Conservation (phyloP, 495 filamentous ascomycete genomes). For the Hypoxylon subgilvum region DNA sequence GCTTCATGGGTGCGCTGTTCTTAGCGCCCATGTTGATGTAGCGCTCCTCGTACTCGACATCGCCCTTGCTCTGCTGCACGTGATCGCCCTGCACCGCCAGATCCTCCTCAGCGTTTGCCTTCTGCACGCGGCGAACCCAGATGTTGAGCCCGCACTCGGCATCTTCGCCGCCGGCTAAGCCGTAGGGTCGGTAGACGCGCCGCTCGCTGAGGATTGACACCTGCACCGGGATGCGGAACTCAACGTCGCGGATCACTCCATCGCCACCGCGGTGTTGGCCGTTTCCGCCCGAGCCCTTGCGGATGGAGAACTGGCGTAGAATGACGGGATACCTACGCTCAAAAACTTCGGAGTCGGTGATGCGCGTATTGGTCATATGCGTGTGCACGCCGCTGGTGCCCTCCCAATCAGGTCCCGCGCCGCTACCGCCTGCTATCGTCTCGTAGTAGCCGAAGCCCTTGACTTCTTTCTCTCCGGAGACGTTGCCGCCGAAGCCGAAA, state of each 20-base stretch:
- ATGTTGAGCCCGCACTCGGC: slow-evolving; percentile 80
- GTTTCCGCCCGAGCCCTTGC: slow-evolving; percentile 69
- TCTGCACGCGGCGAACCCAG: slow-evolving; percentile 76
- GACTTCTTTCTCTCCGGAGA: slow-evolving; percentile 64
- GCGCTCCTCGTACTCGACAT: slow-evolving; percentile 64
- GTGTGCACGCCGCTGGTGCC: slow-evolving; percentile 90
- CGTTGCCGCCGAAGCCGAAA: slow-evolving; percentile 81
- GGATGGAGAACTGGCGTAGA: slow-evolving; percentile 79
- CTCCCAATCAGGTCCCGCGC: slow-evolving; percentile 85
- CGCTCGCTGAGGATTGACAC: slow-evolving; percentile 88
- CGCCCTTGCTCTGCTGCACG: slow-evolving; percentile 38
- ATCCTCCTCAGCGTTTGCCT: slow-evolving; percentile 53
- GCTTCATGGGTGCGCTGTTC: slow-evolving; percentile 86
- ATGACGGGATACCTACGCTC: slow-evolving; percentile 91
- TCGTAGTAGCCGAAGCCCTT: slow-evolving; percentile 97
- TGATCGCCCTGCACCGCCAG: slow-evolving; percentile 41
- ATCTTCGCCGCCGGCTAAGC: slow-evolving; percentile 84
- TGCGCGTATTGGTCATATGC: slow-evolving; percentile 99
- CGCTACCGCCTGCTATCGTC: slow-evolving; percentile 91
- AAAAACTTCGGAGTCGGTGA: slow-evolving; percentile 95
- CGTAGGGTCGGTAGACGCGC: slow-evolving; percentile 86
- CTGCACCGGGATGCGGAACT: slow-evolving; percentile 88
- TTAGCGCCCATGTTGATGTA: slow-evolving; percentile 88
- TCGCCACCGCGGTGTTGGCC: slow-evolving; percentile 85
- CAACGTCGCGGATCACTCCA: slow-evolving; percentile 91